phyloP scores from a whole-genome alignment of 2,329 filamentous ascomycete genomes.

The Dissoconium aciculare region DNA sequence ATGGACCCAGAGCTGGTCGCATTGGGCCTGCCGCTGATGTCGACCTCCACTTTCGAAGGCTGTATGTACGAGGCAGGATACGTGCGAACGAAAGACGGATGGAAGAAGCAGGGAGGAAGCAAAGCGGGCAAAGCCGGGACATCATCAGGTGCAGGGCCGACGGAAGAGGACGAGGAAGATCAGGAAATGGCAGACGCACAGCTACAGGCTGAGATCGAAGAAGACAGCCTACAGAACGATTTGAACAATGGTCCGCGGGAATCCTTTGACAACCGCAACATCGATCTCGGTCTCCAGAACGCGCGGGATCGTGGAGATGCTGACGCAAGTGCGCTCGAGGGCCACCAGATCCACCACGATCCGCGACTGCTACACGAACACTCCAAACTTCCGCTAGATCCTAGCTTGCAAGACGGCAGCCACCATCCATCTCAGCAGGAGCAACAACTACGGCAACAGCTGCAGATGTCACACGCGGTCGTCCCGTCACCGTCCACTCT shows the following conservation, averaged over 20 bases:
- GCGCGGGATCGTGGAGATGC: too few relatives aligned
- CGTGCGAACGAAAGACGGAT: not conserved
- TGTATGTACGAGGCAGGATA: conserved; percentile 1
- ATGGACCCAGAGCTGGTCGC: not conserved
- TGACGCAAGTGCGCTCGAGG: too few relatives aligned
- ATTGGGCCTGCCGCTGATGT: not conserved
- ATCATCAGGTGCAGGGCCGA: not conserved
- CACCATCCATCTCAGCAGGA: too few relatives aligned
- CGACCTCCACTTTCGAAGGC: not conserved
- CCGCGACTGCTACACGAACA: not conserved
- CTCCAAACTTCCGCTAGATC: not conserved
- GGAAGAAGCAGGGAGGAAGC: not conserved
- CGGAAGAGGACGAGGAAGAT: not conserved
- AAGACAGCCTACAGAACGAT: not conserved
- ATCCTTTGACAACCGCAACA: not conserved
- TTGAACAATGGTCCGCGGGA: not conserved
- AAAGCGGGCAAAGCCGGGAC: not conserved
- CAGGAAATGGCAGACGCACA: not conserved
- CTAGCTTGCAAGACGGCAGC: conserved; percentile 1
- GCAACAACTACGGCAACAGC: not conserved
- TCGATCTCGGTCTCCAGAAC: not conserved
- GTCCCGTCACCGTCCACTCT: too few relatives aligned
- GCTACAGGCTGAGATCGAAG: not conserved
- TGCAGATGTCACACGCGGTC: not conserved
- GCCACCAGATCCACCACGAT: not conserved